Evolutionary conservation across 1,284 basidiomycete genomes (phyloP).

Genomic region (Nidula niveotomentosa): DNA sequence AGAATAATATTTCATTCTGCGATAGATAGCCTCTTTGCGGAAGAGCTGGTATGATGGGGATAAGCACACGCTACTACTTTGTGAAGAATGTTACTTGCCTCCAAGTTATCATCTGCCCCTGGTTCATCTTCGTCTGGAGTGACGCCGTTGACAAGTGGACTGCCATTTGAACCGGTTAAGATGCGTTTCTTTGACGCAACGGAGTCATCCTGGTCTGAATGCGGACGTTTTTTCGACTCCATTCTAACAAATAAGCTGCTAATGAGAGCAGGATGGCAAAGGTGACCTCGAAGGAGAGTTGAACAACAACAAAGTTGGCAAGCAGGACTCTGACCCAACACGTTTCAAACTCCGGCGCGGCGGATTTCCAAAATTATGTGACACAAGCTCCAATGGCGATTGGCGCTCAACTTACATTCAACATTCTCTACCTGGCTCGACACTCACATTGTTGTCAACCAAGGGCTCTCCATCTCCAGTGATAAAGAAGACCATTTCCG

Average conservation of each 20-base stretch:
- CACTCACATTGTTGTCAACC: background rate
- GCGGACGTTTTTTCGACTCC: conserved; percentile 66
- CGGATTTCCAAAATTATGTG: conserved; percentile 33
- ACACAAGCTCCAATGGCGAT: background rate
- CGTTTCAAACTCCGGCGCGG: conserved; percentile 35
- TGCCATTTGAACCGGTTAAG: conserved; percentile 52
- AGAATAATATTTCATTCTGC: conserved; percentile 90
- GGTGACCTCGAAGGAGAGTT: conserved; percentile 12
- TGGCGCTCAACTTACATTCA: too few species aligned
- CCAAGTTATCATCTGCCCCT: conserved; percentile 63
- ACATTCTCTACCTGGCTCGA: background rate
- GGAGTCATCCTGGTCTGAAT: conserved; percentile 53
- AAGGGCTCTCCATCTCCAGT: too few species aligned
- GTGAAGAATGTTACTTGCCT: conserved; percentile 46
- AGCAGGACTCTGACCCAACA: conserved; percentile 12
- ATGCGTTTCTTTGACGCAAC: conserved; percentile 66
- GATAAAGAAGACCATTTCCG: too few species aligned
- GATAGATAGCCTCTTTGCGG: conserved; percentile 91
- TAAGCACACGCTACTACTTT: background rate
- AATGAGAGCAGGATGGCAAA: conserved; percentile 16
- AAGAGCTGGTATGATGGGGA: conserved; percentile 46
- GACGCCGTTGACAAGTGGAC: conserved; percentile 62
- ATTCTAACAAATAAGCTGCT: conserved; percentile 27
- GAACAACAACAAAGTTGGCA: conserved; percentile 13
- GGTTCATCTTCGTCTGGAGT: conserved; percentile 50